These are phyloP conservation scores for Phlebiopsis flavidoalba DNA, from an alignment of 768 basidiomycete genomes.

Conservation along the genomic window DNA sequence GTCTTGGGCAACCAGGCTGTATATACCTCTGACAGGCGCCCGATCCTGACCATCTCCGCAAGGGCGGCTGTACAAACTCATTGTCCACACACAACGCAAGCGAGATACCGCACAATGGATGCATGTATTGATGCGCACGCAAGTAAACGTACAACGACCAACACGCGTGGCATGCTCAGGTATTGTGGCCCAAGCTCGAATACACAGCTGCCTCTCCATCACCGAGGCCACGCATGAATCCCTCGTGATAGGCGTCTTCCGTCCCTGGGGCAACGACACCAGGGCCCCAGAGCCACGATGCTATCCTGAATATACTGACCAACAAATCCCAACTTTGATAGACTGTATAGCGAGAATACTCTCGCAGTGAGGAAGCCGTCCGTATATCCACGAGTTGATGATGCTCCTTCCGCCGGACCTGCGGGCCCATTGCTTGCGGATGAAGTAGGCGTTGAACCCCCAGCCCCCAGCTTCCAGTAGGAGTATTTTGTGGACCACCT, in stretches of 20 bases:
- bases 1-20: neutral
- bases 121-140: neutral
- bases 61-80: neutral
- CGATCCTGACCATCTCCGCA: neutral
- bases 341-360: constrained; percentile 44
- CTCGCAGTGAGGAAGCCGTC: constrained; percentile 56
- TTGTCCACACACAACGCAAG: neutral
- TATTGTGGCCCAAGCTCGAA: neutral
- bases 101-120: neutral
- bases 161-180: neutral
- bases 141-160: too few relatives aligned
- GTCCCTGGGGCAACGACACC: constrained; percentile 30
- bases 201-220: constrained; percentile 33
- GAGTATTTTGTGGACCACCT: too few relatives aligned
- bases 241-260: constrained; percentile 39
- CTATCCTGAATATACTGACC: constrained; percentile 57
- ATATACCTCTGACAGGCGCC: constrained; percentile 1
- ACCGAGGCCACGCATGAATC: constrained; percentile 44
- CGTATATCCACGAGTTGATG: constrained; percentile 38
- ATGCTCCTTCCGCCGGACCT: neutral
- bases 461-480: too few relatives aligned
- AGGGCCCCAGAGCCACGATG: constrained; percentile 29
- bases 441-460: too few relatives aligned
- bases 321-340: constrained; percentile 53
- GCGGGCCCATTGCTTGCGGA: neutral